A percentile compares a stretch with the other conserved stretches of the same genome.
Evolutionary conservation across 495 filamentous ascomycete genomes (phyloP).

Genomic region (Penicillium roqueforti): DNA sequence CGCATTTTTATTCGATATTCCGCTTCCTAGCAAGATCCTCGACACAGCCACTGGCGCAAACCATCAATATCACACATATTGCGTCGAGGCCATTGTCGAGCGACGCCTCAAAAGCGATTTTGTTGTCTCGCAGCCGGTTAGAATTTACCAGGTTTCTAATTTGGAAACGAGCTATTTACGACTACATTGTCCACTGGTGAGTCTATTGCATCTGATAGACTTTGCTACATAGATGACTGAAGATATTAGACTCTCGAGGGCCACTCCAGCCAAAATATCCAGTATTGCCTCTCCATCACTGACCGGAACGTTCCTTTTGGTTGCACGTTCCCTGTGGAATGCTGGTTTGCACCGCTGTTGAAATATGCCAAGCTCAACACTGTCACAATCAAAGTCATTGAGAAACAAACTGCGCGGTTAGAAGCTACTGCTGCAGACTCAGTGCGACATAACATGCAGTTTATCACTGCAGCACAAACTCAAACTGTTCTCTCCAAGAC

Average conservation of each 20-base stretch:
- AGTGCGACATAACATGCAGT: constrained; percentile 8
- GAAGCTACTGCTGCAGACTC: constrained; percentile 23
- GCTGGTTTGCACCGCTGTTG: constrained; percentile 12
- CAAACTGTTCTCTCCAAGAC: constrained; percentile 8
- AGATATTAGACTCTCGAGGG: constrained; percentile 4
- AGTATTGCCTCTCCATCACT: constrained; percentile 18
- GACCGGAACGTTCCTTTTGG: constrained; percentile 17
- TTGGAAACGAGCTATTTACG: constrained; percentile 5
- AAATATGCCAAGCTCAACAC: constrained; percentile 7
- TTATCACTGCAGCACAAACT: constrained; percentile 11
- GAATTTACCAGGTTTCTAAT: constrained; percentile 10
- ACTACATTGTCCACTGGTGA: constrained; percentile 4
- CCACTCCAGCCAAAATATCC: constrained; percentile 8
- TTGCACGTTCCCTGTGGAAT: constrained; percentile 15
- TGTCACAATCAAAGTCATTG: constrained; percentile 8
- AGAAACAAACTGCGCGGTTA: constrained; percentile 17
- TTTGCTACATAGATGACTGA: background rate
- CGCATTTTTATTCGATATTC: constrained; percentile 25
- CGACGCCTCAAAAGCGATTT: constrained; percentile 11
- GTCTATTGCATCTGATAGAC: background rate
- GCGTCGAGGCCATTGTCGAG: constrained; percentile 18
- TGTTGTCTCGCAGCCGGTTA: constrained; percentile 14
- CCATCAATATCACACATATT: constrained; percentile 23
- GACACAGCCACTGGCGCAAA: constrained; percentile 18
- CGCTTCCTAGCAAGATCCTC: constrained; percentile 8